Evolutionary conservation across 176 grass and related monocot genomes (phyloP).

Genomic region (Puccinellia tenuiflora): DNA sequence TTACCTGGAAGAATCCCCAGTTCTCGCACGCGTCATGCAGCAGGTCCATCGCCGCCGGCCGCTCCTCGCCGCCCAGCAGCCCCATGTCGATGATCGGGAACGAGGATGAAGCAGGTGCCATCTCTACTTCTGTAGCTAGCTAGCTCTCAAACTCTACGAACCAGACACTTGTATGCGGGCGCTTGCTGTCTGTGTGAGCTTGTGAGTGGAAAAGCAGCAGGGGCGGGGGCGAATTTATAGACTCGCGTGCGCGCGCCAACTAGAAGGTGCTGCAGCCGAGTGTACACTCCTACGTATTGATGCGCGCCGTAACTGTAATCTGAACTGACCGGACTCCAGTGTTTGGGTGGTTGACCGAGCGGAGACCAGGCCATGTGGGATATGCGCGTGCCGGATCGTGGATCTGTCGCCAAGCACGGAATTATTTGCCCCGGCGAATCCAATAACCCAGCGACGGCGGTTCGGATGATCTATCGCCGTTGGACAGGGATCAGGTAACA

Average conservation of each 20-base stretch:
- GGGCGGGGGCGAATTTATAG: slow-evolving; percentile 27
- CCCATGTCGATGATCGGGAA: slow-evolving; percentile 87
- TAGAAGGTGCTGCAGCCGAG: background rate
- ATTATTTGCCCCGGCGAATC: background rate
- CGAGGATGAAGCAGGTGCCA: background rate
- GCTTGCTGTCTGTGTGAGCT: background rate
- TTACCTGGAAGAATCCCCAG: slow-evolving; percentile 98
- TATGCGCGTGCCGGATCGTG: slow-evolving; percentile 10
- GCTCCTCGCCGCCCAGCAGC: slow-evolving; percentile 44
- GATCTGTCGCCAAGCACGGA: background rate
- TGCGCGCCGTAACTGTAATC: background rate
- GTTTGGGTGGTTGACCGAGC: background rate
- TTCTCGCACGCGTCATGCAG: slow-evolving; percentile 79
- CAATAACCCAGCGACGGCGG: background rate
- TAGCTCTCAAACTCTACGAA: background rate
- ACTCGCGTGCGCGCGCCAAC: background rate
- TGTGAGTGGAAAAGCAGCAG: background rate
- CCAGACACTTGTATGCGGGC: background rate
- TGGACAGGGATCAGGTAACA: no score
- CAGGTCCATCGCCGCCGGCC: slow-evolving; percentile 47
- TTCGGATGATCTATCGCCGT: background rate
- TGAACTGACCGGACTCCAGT: background rate
- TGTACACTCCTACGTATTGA: background rate
- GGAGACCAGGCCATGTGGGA: slow-evolving; percentile 32
- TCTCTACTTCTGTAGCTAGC: background rate